These are phyloP conservation scores for Cylindricascospora bacillispora DNA, from an alignment of 1,139 yeast genomes.

Conservation along the genomic window DNA sequence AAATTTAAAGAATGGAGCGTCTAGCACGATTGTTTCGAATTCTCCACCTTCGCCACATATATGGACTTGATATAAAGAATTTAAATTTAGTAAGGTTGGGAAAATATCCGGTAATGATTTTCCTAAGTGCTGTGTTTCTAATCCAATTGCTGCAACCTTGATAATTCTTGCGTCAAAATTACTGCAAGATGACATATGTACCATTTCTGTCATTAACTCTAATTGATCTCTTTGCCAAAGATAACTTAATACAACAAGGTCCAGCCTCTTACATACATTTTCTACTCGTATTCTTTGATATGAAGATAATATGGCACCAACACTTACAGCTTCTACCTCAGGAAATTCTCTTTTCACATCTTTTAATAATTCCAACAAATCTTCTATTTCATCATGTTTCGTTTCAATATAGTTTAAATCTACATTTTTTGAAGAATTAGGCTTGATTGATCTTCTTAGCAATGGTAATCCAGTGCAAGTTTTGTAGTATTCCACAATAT, in stretches of 20 bases:
- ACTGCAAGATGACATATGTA: constrained; percentile 26
- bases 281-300: constrained; percentile 92
- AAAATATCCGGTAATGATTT: constrained; percentile 48
- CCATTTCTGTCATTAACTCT: constrained; percentile 75
- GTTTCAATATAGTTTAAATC: constrained; percentile 57
- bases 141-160: constrained; percentile 89
- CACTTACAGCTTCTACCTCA: constrained; percentile 73
- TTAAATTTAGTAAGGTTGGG: constrained; percentile 46
- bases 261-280: constrained; percentile 66
- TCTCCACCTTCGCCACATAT: constrained; percentile 99
- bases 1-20: constrained; percentile 69
- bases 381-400: constrained; percentile 75
- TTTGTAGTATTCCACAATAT: constrained; percentile 50
- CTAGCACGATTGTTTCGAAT: constrained; percentile 83
- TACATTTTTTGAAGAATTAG: constrained; percentile 52
- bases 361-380: constrained; percentile 41
- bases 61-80: constrained; percentile 65
- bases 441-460: constrained; percentile 49
- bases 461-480: constrained; percentile 71
- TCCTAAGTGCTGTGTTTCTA: constrained; percentile 54
- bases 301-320: constrained; percentile 89
- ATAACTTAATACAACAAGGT: constrained; percentile 57
- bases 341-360: constrained; percentile 45
- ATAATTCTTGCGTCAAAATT: constrained; percentile 48
- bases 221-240: constrained; percentile 84